Evolutionary conservation across 192 early-diverging fungal genomes (phyloP).

Genomic region (Coemansia interrupta): DNA sequence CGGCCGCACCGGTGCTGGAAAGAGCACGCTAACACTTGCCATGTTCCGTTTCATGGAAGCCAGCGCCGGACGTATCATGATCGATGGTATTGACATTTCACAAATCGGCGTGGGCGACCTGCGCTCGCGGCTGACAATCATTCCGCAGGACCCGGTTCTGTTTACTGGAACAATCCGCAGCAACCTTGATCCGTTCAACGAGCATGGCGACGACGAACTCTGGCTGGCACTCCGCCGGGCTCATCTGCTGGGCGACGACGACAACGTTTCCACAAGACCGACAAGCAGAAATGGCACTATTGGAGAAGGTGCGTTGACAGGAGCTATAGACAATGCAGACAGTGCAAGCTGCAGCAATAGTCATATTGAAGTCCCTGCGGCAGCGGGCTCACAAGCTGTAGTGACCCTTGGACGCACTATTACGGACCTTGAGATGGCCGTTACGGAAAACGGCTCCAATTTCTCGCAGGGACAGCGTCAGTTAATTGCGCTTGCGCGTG

Average conservation of each 20-base stretch:
- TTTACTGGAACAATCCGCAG: slow-evolving; percentile 58
- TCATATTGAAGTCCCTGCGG: not conserved
- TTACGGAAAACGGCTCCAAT: slow-evolving; percentile 66
- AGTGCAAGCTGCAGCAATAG: slow-evolving; percentile 3
- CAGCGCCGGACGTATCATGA: slow-evolving; percentile 59
- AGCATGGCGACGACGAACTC: slow-evolving; percentile 71
- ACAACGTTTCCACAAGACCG: not conserved
- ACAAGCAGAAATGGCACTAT: not conserved
- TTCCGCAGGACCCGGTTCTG: slow-evolving; percentile 67
- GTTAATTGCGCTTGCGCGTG: slow-evolving; percentile 78
- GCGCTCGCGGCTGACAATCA: slow-evolving; percentile 70
- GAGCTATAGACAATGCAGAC: not conserved
- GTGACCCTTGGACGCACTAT: slow-evolving; percentile 37
- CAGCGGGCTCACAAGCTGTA: not conserved
- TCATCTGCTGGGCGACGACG: slow-evolving; percentile 55
- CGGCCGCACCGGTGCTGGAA: slow-evolving; percentile 67
- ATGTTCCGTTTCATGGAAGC: slow-evolving; percentile 81
- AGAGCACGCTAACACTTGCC: slow-evolving; percentile 71
- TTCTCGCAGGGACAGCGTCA: slow-evolving; percentile 83
- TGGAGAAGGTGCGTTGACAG: slow-evolving; percentile 5
- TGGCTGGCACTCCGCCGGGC: slow-evolving; percentile 68
- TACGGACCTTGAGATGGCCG: slow-evolving; percentile 33
- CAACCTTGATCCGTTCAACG: slow-evolving; percentile 82
- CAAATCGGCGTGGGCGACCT: slow-evolving; percentile 69
- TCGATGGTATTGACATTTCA: slow-evolving; percentile 72